Base-by-base conservation (phyloP, 768 basidiomycete genomes). In the Boletus tomentosulus region DNA sequence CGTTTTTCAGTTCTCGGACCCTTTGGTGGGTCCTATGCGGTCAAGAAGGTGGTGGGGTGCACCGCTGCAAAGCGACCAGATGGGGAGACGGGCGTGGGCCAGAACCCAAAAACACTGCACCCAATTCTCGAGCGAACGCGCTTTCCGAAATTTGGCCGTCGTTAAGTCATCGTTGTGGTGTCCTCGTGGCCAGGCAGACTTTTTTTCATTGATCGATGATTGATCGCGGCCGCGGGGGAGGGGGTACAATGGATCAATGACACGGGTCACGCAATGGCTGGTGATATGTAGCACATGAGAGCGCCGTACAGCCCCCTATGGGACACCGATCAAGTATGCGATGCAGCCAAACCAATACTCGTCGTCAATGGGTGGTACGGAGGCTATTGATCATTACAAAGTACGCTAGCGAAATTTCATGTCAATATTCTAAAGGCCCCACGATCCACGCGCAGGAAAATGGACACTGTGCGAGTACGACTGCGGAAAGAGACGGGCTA, bases 91-190 rank as follows among this genome's bases (percentile, higher is more conserved):
- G 34, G 42, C 19, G 44, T 31, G 33, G 45, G 50, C 28, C 25
- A 24, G 53, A 43, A 37, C 11, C 50, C 38, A 31, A 46, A 16
- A 25, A 50, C 64, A 60, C 61, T 55, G 64, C 64, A 57, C 39
- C 49, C 45, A 59, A 34, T 37, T 43, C 55, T 59, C 51, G 51
- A 42, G 37, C 13, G 5, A 37, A 6, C 13, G 31, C 9, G 31
- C 31, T 12, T 38, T n/a, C 37, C 37, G 37, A 38, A n/a, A n/a
- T 35, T 15, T 44, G 3, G 49, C 34, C 9, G 31, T 12, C 31
- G 11, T 33, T 4, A 2, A 33, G 31, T 33, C 31, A 33, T 11
- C n/a, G 46, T 50, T 15, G 53, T 46, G 48, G 53, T 44, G 19
- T 43, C 52, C 50, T 56, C 53, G 54, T 65, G 63, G 63, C 51